Conservation (phyloP, 352 stramenopile genomes). For the Pythium periplocum region DNA sequence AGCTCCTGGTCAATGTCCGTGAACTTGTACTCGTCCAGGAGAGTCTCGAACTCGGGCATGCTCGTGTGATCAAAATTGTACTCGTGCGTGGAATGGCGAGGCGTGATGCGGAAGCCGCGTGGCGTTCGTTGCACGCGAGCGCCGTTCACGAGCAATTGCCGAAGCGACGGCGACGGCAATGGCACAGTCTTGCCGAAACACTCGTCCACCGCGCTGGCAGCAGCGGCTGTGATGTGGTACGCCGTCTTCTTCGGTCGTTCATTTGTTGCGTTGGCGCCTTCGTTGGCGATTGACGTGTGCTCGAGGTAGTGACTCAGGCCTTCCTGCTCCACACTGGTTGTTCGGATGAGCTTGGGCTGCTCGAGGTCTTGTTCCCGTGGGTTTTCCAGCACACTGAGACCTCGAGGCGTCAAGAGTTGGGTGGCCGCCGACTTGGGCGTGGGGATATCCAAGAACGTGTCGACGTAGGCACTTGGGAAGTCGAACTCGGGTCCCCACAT, state of each 20-base stretch:
- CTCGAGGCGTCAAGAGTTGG: background rate
- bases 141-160: slow-evolving; percentile 1
- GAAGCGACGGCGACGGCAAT: slow-evolving; percentile 8
- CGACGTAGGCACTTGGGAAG: slow-evolving; percentile 41
- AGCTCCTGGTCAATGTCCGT: slow-evolving; percentile 80
- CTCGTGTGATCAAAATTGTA: slow-evolving; percentile 41
- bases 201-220: slow-evolving; percentile 40
- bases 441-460: slow-evolving; percentile 72
- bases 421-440: slow-evolving; percentile 48
- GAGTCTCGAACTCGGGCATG: slow-evolving; percentile 61
- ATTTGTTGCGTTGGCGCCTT: background rate
- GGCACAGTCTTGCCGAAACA: slow-evolving; percentile 38
- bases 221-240: slow-evolving; percentile 16
- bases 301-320: slow-evolving; percentile 70
- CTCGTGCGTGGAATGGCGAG: slow-evolving; percentile 15
- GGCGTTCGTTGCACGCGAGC: slow-evolving; percentile 22
- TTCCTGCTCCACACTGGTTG: slow-evolving; percentile 70
- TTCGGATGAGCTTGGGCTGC: slow-evolving; percentile 57
- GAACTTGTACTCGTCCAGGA: slow-evolving; percentile 75
- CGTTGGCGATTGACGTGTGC: slow-evolving; percentile 44
- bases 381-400: slow-evolving; percentile 12
- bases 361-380: slow-evolving; percentile 21
- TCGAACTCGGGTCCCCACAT: slow-evolving; percentile 68
- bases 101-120: slow-evolving; percentile 22
- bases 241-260: slow-evolving; percentile 2